Base-by-base conservation (phyloP, 2,329 filamentous ascomycete species). In the Alternaria brassicae region DNA sequence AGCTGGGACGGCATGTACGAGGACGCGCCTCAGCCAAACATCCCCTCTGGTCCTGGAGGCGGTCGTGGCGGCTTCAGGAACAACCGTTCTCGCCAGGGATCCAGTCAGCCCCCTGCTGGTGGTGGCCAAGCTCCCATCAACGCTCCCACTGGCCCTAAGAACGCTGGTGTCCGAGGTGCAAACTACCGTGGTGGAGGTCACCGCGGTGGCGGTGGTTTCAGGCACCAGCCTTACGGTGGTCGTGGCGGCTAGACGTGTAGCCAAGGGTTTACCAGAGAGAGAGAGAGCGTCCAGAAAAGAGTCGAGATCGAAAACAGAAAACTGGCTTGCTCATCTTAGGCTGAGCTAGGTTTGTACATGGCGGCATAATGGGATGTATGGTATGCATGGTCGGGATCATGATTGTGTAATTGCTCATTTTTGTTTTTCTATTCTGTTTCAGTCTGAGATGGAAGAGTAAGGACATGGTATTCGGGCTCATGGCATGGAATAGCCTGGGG, bases 1-100 rank as follows among this genome's bases (percentile, higher is more conserved):
- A 93, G 90, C 39, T 97, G 93, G 93, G 94, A 98, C 77, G 94
- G 94, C 72, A 97, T 97, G 93, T 98, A 97, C 77, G 94, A 98
- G 75, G 94, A 97, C 76, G 91, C 93, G 2, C 93, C 93, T 15
- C 92, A 94, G 74, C 92, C 92, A 5, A 89, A 89, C 69, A 85
- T 89, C 67, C 82, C 80, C 68, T 82, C 80, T 15, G 84, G 82
- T 45, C 82, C 84, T 50, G 79, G 80, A 56, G 71, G 56, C 6
- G 52, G 69, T 51, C 58, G 81, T 79, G 79, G 80, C 49, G 67
- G 77, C 51, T 78, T 63, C 41, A 51, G 61, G 45, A 76, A 70
- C 69, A 77, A 68, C 60, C 75, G 74, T 56, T 77, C 77, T 63
- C 77, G 77, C 56, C 72, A 72, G 56, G 75, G 72, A 41, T 70